Evolutionary conservation across 345 rosid species (phyloP).

Genomic region (Erodium maritimum): DNA sequence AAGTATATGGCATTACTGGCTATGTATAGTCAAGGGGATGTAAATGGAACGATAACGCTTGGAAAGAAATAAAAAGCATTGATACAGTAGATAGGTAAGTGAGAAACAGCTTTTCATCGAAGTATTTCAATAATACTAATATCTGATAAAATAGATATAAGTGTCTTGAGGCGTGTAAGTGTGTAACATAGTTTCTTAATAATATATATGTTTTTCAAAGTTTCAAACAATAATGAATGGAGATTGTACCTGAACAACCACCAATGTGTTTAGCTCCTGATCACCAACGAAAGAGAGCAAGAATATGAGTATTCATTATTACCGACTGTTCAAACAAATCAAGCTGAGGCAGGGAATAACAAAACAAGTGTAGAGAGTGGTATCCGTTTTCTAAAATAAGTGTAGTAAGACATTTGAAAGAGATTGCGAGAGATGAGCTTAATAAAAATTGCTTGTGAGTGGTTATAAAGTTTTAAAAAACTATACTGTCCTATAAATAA

Average conservation of each 20-base stretch:
- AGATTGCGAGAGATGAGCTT: too few relatives aligned
- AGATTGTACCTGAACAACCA: constrained; percentile 73
- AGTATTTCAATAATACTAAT: neutral
- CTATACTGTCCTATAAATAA: too few relatives aligned
- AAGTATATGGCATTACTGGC: neutral
- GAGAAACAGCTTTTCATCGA: neutral
- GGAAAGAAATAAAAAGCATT: neutral
- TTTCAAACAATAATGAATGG: neutral
- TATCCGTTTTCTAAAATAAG: too few relatives aligned
- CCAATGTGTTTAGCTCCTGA: constrained; percentile 95
- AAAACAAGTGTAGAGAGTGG: neutral
- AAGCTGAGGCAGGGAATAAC: neutral
- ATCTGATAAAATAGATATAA: neutral
- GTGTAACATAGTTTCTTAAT: neutral
- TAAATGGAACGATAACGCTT: neutral
- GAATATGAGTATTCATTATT: neutral
- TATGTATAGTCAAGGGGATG: too few relatives aligned
- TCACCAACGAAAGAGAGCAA: constrained; percentile 10
- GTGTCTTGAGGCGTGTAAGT: neutral
- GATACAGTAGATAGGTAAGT: neutral
- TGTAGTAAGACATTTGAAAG: too few relatives aligned
- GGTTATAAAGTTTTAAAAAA: too few relatives aligned
- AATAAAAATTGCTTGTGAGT: too few relatives aligned
- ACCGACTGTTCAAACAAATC: neutral
- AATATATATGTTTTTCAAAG: neutral